Percentiles rank a stretch among this genome's conserved stretches.
These are phyloP conservation scores for Penicillium pancosmium DNA, from an alignment of 495 filamentous ascomycete species.

Conservation along the genomic window DNA sequence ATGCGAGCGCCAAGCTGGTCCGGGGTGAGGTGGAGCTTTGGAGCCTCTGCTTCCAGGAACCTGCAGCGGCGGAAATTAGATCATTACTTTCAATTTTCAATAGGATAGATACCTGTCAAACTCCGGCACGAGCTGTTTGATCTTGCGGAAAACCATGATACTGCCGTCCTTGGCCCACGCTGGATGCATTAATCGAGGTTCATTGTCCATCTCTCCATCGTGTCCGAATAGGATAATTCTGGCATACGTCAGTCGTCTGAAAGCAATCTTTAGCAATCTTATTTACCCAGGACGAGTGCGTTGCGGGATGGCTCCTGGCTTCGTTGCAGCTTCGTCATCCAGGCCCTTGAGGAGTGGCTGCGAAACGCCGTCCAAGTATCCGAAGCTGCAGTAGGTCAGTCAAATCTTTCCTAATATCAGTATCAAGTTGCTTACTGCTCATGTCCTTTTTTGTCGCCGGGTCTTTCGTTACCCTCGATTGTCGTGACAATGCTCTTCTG, in stretches of 20 bases:
- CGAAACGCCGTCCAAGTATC: conserved; percentile 23
- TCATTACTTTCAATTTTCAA: not conserved
- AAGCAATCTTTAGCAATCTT: not conserved
- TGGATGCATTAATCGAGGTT: conserved; percentile 1
- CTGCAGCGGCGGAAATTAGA: conserved; percentile 24
- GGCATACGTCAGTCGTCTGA: no score
- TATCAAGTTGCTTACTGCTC: conserved; percentile 15
- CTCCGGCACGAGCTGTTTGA: conserved; percentile 39
- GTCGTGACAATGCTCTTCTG: conserved; percentile 10
- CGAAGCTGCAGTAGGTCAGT: conserved; percentile 5
- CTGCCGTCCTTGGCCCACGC: conserved; percentile 21
- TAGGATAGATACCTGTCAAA: conserved; percentile 21
- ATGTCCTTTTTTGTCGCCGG: conserved; percentile 5
- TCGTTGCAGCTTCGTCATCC: conserved; percentile 22
- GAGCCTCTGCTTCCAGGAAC: conserved; percentile 20
- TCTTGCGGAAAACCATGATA: conserved; percentile 33
- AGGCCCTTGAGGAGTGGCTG: conserved; percentile 22
- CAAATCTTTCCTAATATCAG: not conserved
- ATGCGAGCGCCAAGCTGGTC: conserved; percentile 44
- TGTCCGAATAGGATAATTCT: conserved; percentile 15
- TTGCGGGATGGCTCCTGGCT: conserved; percentile 38
- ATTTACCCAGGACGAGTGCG: conserved; percentile 10
- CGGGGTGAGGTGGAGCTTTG: conserved; percentile 16
- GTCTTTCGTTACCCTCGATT: conserved; percentile 9
- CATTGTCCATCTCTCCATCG: conserved; percentile 12